Percentiles rank a stretch among this genome's conserved stretches.
phyloP scores from a whole-genome alignment of 495 filamentous ascomycete species.

The Aspergillus cristatus region DNA sequence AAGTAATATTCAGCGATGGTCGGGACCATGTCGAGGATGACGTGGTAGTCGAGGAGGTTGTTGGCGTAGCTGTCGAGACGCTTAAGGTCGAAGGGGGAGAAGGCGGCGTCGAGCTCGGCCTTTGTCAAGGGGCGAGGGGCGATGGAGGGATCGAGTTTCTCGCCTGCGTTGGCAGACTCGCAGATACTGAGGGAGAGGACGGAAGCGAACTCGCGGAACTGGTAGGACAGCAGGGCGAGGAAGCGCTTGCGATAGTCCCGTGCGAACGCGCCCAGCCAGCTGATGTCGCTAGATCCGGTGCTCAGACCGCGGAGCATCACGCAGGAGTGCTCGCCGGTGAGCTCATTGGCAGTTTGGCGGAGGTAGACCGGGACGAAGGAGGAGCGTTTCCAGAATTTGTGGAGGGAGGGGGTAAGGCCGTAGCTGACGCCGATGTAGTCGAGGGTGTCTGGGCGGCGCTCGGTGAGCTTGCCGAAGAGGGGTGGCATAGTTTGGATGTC shows the following conservation, averaged over 20 bases:
- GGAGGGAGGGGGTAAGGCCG: constrained; percentile 77
- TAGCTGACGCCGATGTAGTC: constrained; percentile 96
- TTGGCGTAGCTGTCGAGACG: constrained; percentile 90
- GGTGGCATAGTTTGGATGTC: constrained; percentile 90
- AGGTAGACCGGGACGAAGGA: constrained; percentile 89
- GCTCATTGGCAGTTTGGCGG: constrained; percentile 88
- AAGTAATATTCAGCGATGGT: constrained; percentile 75
- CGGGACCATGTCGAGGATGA: constrained; percentile 89
- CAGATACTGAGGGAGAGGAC: constrained; percentile 79
- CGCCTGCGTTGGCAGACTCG: constrained; percentile 72
- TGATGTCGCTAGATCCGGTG: constrained; percentile 51
- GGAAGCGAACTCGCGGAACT: constrained; percentile 79
- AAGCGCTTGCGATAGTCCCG: constrained; percentile 91
- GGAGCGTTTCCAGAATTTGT: constrained; percentile 92
- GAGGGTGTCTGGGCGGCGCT: constrained; percentile 68
- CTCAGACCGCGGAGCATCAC: constrained; percentile 81
- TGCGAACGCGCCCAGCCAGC: constrained; percentile 84
- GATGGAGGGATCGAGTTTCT: constrained; percentile 44
- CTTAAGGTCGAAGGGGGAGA: constrained; percentile 91
- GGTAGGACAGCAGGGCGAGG: constrained; percentile 76
- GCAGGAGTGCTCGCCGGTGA: constrained; percentile 95
- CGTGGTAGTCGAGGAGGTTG: constrained; percentile 95
- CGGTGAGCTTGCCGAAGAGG: constrained; percentile 79
- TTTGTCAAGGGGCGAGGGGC: constrained; percentile 52
- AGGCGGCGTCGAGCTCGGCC: constrained; percentile 56